phyloP scores from a whole-genome alignment of 2,329 filamentous ascomycete species.

The Stagonosporopsis vannaccii region DNA sequence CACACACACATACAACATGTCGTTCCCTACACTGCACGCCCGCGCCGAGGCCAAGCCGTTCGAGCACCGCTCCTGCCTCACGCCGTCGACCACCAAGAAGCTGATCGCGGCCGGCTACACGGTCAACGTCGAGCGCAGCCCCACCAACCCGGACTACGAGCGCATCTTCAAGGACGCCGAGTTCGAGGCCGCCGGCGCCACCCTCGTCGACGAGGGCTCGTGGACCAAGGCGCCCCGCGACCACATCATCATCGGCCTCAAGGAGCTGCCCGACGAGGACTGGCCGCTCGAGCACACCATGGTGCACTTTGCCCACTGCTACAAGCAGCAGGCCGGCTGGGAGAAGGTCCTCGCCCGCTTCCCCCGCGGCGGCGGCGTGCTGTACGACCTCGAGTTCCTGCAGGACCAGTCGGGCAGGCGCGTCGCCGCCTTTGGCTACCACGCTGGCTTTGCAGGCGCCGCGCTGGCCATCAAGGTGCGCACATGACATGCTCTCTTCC shows the following conservation, averaged over 20 bases:
- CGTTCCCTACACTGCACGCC: slow-evolving; percentile 51
- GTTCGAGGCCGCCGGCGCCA: slow-evolving; percentile 49
- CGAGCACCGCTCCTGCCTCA: slow-evolving; percentile 52
- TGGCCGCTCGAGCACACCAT: slow-evolving; percentile 51
- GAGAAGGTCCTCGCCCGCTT: slow-evolving; percentile 81
- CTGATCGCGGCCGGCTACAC: slow-evolving; percentile 52
- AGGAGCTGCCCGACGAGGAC: slow-evolving; percentile 51
- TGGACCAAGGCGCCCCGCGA: slow-evolving; percentile 50
- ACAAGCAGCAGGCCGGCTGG: slow-evolving; percentile 64
- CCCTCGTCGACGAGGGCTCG: slow-evolving; percentile 47
- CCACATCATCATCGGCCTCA: slow-evolving; percentile 52
- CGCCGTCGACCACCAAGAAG: slow-evolving; percentile 50
- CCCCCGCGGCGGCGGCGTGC: slow-evolving; percentile 74
- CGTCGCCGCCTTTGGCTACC: slow-evolving; percentile 73
- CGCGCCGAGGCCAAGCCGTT: slow-evolving; percentile 52
- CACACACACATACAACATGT: slow-evolving; percentile 28
- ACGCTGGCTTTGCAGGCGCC: slow-evolving; percentile 56
- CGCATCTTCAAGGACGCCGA: slow-evolving; percentile 54
- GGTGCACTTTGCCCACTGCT: slow-evolving; percentile 54
- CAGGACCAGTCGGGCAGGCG: slow-evolving; percentile 74
- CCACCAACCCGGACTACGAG: slow-evolving; percentile 46
- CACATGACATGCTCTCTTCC: too few species aligned
- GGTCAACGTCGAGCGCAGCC: slow-evolving; percentile 50
- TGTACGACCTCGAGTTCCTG: slow-evolving; percentile 89
- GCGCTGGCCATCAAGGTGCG: slow-evolving; percentile 53